phyloP scores from a whole-genome alignment of 768 basidiomycete species.

The Trichaptum fuscoviolaceum region DNA sequence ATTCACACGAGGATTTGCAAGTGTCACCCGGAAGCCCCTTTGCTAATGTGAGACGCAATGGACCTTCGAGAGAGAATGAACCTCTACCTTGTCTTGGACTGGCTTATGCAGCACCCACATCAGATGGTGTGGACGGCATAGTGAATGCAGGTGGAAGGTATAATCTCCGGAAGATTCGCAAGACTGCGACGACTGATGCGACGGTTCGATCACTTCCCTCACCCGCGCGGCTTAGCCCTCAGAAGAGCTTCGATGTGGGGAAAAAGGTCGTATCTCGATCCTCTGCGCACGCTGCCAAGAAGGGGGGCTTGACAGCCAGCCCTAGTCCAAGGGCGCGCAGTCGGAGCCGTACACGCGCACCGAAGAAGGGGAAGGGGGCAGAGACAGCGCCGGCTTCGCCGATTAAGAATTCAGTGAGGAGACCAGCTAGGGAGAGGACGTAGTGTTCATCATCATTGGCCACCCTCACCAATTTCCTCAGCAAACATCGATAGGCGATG shows the following conservation, averaged over 20 bases:
- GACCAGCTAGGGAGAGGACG: not conserved
- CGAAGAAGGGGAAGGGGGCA: not conserved
- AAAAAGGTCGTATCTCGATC: not conserved
- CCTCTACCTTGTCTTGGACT: not conserved
- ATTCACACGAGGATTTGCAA: not conserved
- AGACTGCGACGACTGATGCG: not conserved
- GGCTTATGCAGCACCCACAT: not conserved
- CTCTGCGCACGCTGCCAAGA: not conserved
- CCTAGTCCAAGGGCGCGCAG: not conserved
- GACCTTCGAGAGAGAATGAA: not conserved
- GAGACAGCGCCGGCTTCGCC: not conserved
- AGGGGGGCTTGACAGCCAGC: not conserved
- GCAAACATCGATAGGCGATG: not conserved
- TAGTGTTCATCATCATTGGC: not conserved
- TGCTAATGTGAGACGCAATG: not conserved
- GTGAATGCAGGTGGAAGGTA: not conserved
- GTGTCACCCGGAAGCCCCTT: not conserved
- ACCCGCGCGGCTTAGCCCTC: not conserved
- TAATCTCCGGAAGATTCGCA: not conserved
- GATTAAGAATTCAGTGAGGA: not conserved
- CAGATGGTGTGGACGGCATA: not conserved
- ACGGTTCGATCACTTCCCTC: not conserved
- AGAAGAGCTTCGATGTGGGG: not conserved
- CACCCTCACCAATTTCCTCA: too few species aligned
- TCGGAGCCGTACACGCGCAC: not conserved